A percentile compares a stretch with the other conserved stretches of the same genome.
These are phyloP conservation scores for Nephelium lappaceum DNA, from an alignment of 345 rosid genomes.

Conservation along the genomic window DNA sequence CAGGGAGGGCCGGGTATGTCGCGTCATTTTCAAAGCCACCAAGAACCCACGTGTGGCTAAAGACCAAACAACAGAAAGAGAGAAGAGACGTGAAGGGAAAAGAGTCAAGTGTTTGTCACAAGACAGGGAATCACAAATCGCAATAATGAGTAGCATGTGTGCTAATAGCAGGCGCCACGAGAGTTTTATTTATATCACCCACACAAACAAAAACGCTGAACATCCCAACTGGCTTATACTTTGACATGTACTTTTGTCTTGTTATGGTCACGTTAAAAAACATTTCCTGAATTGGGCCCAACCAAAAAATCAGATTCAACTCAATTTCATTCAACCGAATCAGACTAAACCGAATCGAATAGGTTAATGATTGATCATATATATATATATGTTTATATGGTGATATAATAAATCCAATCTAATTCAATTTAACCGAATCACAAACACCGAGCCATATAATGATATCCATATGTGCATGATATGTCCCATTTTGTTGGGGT, in stretches of 20 bases:
- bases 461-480: not conserved
- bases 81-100: not conserved
- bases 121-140: slow-evolving; percentile 10
- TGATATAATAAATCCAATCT: not conserved
- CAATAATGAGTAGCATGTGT: slow-evolving; percentile 7
- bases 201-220: not conserved
- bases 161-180: slow-evolving; percentile 13
- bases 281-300: too few species aligned
- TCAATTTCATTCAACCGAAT: too few species aligned
- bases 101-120: slow-evolving; percentile 7
- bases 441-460: not conserved
- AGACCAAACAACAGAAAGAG: not conserved
- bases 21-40: slow-evolving; percentile 1
- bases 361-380: too few species aligned
- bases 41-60: slow-evolving; percentile 15
- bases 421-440: not conserved
- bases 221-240: not conserved
- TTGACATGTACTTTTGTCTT: not conserved
- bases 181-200: not conserved
- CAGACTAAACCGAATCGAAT: too few species aligned
- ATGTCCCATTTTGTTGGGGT: not conserved
- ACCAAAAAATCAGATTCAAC: too few species aligned
- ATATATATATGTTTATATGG: too few species aligned
- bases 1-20: not conserved
- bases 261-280: not conserved